Base-by-base conservation (phyloP, 2,329 filamentous ascomycete species). In the Colletotrichum siamense region DNA sequence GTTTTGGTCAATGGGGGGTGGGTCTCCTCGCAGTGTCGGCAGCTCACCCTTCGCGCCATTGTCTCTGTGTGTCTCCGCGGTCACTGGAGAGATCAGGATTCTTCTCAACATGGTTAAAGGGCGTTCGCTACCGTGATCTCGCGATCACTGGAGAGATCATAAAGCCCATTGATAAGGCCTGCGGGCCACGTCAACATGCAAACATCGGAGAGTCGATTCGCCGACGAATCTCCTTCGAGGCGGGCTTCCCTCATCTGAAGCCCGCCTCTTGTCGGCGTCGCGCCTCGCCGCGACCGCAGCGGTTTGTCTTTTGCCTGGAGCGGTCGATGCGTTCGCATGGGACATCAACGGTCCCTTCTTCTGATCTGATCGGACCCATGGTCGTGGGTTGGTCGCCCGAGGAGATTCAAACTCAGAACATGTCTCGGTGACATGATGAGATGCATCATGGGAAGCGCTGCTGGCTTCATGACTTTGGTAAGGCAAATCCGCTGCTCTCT, bases 91-190 rank as follows among this genome's bases (percentile, higher is more conserved):
- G 44, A 49, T 49, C 44, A 49, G 12, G n/a, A 4, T 49, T n/a
- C n/a, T n/a, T 49, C 44, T 52, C 10, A 22, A 52, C 10, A 52
- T 52, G 10, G 10, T 52, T 52, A 22, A 13, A 52, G 44, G n/a
- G n/a, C n/a, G 44, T 8, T 2, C 10, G n/a, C 44, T 22, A 8
- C 6, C n/a, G n/a, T 52, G 44, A 52, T 4, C 44, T 52, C n/a
- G 44, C n/a, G 44, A 52, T 52, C 44, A 52, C 44, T 52, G 44
- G n/a, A 52, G 44, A 52, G n/a, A 52, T 52, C 44, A 52, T 52
- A 1, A 52, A 52, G 44, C 2, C 10, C 44, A 13, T 22, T 49
- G 39, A 10, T n/a, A n/a, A 49, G 39, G 18, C 39, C 39, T 49
- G 18, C 9, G 18, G 39, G 18, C 39, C 39, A 12, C 5, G 39